Base-by-base conservation (phyloP, 2,329 filamentous ascomycete species). In the Cladosporium sp. region DNA sequence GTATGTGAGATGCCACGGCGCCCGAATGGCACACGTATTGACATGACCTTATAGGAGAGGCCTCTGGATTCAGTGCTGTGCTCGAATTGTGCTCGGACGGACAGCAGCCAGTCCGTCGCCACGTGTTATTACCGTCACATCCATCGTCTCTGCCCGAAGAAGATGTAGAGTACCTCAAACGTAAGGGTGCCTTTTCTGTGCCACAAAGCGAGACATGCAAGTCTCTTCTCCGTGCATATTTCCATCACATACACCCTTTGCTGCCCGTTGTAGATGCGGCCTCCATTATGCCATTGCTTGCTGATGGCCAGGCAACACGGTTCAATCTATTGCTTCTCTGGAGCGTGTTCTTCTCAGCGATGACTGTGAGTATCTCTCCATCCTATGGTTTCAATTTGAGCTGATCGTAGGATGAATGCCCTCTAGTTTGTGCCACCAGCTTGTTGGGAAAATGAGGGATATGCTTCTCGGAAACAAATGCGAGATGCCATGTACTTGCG, bases 291-390 rank as follows among this genome's bases (percentile, higher is more conserved):
- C 49, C 59, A 36, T 58, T 66, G 18, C 67, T 65, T 36, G 64
- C 59, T 11, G 55, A 58, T 38, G 65, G 66, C 30, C 59, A 60
- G 12, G 58, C 59, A 30, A 62, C 59, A 18, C 44, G 59, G 8
- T 52, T 65, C 15, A 69, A 67, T 34, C 28, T 68, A 18, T 64
- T 69, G 8, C 64, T 69, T 24, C 60, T 69, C 21, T 68, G 67
- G 68, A 68, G 66, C 52, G 59, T 69, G 59, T 69, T 69, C 65
- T 68, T 67, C 28, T 65, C 66, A 28, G 68, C 65, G 32, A 63
- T 59, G 60, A 64, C 64, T 59, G 65, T 66, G 36, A 44, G 58
- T 47, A 12, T 47, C 41, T 21, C n/a, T 24, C n/a, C 18, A 5
- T 10, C 41, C n/a, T 18, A 11, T n/a, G 8, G n/a, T 1, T n/a